Base-by-base conservation (phyloP, 1,284 basidiomycete genomes). In the Rhodotorula sp. region DNA sequence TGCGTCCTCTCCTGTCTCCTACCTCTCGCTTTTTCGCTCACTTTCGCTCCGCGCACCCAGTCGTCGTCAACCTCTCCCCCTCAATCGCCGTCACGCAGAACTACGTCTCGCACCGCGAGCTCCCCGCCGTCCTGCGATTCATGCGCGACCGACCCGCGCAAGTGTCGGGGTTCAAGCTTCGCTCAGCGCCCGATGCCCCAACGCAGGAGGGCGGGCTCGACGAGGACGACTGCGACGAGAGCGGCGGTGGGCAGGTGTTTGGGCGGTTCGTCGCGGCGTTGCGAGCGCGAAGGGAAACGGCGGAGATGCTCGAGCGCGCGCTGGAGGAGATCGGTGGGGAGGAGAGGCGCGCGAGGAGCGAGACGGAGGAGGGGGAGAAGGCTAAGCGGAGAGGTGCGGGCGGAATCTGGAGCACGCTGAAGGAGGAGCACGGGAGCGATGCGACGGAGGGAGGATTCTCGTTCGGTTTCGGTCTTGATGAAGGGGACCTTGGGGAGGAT, bases 71-170 rank as follows among this genome's bases (percentile, higher is more conserved):
- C 64, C 73, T 81, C 41, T 77, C 79, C 41, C 72, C 78, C 22
- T 78, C 80, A 9, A 81, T 84, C 15, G 83, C 83, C 3, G 77
- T 84, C 50, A 84, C 83, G 13, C 83, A 84, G 71, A 84, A 84
- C 77, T 84, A 83, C 77, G 82, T 83, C 37, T 83, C 82, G 6
- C 76, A 77, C 12, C 70, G 77, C n/a, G 83, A 83, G 71, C 76
- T 84, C 32, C 76, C 78, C 5, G 71, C 77, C 36, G 82, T 84
- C 48, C 77, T 84, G 25, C 76, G 78, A 57, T 84, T 84, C 71
- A 81, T 84, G 78, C 80, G 80, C 58, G 77, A 82, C 75, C 79
- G 80, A 54, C 74, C 81, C 0, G 81, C 83, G 36, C 83, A 84
- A 66, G 78, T 83, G 9, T 83, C 82, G 1, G 83, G 83, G 5